Evolutionary conservation across 2,329 filamentous ascomycete species (phyloP), one percentile per base, ranked within the genome.

Genomic region (Phialophora expanda): DNA sequence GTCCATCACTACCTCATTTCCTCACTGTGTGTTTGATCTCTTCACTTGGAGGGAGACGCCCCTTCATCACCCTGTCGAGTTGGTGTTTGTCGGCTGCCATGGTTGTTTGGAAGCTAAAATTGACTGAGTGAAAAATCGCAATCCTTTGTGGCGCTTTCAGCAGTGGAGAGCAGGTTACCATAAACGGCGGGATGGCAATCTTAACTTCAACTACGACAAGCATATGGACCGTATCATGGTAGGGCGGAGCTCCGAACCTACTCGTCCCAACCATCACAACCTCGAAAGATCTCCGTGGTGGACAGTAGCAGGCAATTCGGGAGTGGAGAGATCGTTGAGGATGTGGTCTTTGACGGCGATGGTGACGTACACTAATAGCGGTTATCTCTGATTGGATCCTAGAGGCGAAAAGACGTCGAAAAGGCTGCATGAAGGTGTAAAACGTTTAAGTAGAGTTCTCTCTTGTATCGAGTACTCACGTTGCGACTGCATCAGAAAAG

Each of bases 401-500:
- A n/a, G 38, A 44, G 38, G 14, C 7, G 14, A 3, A 44, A 17
- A 3, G 17, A 17, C 38, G 38, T 44, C 6, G 17, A 44, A 17
- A n/a, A n/a, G 38, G 5, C 4, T 44, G 38, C 5, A 17, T 44
- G 14, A 0, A 44, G 38, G 6, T 5, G 22, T 28, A 11, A 24
- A 9, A 6, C 5, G 12, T 53, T 12, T 26, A 26, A 26, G 3
- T 53, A 14, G 38, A 44, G 17, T n/a, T n/a, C 48, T 26, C 17
- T 24, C 1, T 53, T 53, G 20, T n/a, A 14, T 26, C 9, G 22
- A 14, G 12, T 8, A 2, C 48, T 53, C n/a, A 58, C 41, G 53
- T 20, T 53, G 17, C 22, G 4, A 53, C 54, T 28, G 12, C 22
- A 14, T 69, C 58, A 73, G 55, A 73, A 73, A 20, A 73, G 57